Base-by-base conservation (phyloP, 176 grass and related monocot species). In the Phoenix dactylifera region DNA sequence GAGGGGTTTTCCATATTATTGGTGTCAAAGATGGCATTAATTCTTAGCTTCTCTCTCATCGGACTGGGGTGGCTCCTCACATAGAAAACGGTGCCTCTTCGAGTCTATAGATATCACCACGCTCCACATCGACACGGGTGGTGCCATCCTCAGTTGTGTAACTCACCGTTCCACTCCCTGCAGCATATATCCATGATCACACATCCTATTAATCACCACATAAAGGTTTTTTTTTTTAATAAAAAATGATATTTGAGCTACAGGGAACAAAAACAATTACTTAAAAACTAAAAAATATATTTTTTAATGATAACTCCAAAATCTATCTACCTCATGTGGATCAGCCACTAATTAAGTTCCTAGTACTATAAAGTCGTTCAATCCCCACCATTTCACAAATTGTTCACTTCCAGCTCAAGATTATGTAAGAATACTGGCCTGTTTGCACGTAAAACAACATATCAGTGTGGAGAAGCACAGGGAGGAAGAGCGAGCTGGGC, bases 381-480 rank as follows among this genome's bases (percentile, higher is more conserved):
- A 54, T 7, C 18, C 5, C 4, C 50, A 15, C 19, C 1, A 52
- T 49, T 20, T 62, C 1, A 30, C 28, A 30, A 30, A 30, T 30
- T 30, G 28, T 30, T 30, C 28, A 6, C 5, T 1, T 30, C 28
- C 28, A 30, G 5, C 5, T 30, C 6, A 30, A 30, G 0, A 6
- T 25, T 4, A 56, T 65, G 60, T 64, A 54, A 25, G 22, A 52
- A 59, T 56, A 95, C 20, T 20, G 20, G 20, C 93, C 93, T 67
- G 87, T 85, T 59, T 81, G 78, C 26, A 98, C 84, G 62, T 88
- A 98, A 69, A 98, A 92, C 19, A 85, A 65, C 76, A 88, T 88
- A 72, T 98, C 84, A 7, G 81, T 66, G 24, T 85, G 93, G 19
- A 92, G 81, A 44, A 85, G 81, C 55, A 98, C 84, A 16, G 87